Evolutionary conservation across 345 rosid genomes (phyloP).

Genomic region (Populus deltoides): DNA sequence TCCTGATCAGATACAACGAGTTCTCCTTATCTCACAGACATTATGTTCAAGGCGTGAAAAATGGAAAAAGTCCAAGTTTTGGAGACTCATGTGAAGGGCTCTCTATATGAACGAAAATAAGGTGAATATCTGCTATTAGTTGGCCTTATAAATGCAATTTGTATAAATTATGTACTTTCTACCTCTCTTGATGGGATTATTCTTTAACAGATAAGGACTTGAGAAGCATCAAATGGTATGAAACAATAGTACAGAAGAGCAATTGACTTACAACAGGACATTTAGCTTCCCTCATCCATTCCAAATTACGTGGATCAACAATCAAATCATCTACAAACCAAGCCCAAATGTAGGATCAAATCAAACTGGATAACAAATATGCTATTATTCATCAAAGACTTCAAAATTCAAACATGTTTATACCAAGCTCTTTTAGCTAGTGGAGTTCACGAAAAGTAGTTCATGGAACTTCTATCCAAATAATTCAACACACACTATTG

Average conservation of each 20-base stretch:
- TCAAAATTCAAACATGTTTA: neutral
- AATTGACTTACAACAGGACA: slow-evolving; percentile 84
- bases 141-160: neutral
- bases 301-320: slow-evolving; percentile 91
- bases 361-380: neutral
- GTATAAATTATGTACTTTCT: neutral
- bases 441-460: neutral
- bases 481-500: neutral
- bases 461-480: neutral
- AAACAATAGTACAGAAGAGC: slow-evolving; percentile 2
- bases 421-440: neutral
- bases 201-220: neutral
- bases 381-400: neutral
- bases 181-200: neutral
- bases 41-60: neutral
- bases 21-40: neutral
- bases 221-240: neutral
- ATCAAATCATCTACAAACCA: slow-evolving; percentile 73
- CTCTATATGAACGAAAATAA: neutral
- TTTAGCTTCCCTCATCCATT: slow-evolving; percentile 93
- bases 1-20: neutral
- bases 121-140: no score
- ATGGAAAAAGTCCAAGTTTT: neutral
- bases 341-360: slow-evolving; percentile 11
- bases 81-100: neutral